These are phyloP conservation scores for Aspergillus coremiiformis DNA, from an alignment of 495 filamentous ascomycete genomes.

Conservation along the genomic window DNA sequence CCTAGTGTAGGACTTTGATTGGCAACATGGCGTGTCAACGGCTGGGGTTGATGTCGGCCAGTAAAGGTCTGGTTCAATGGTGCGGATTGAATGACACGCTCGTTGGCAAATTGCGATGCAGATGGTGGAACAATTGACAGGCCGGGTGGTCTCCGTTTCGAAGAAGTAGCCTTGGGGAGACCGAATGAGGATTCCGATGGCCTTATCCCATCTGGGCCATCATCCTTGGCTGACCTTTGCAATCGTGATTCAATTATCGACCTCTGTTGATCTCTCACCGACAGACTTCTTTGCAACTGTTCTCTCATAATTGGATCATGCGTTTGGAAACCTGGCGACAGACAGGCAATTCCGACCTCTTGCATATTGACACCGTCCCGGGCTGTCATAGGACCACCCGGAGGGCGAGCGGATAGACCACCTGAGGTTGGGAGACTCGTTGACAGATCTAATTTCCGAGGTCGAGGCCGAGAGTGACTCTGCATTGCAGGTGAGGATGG, in stretches of 20 bases:
- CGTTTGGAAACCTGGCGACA: slow-evolving; percentile 92
- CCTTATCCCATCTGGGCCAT: slow-evolving; percentile 54
- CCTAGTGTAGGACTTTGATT: slow-evolving; percentile 82
- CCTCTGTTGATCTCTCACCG: slow-evolving; percentile 86
- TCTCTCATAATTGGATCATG: slow-evolving; percentile 95
- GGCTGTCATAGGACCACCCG: slow-evolving; percentile 71
- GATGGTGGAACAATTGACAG: slow-evolving; percentile 93
- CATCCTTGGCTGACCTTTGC: slow-evolving; percentile 75
- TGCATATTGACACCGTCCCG: slow-evolving; percentile 77
- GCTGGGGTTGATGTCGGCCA: slow-evolving; percentile 75
- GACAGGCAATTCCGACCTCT: slow-evolving; percentile 85
- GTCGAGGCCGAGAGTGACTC: slow-evolving; percentile 64
- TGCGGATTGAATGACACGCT: slow-evolving; percentile 94
- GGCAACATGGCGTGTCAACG: slow-evolving; percentile 71
- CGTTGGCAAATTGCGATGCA: slow-evolving; percentile 90
- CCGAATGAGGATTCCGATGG: slow-evolving; percentile 47
- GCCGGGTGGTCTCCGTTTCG: slow-evolving; percentile 76
- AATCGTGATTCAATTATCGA: slow-evolving; percentile 90
- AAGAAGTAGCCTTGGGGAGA: slow-evolving; percentile 57
- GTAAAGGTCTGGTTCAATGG: slow-evolving; percentile 95
- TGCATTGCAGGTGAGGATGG: slow-evolving; percentile 73
- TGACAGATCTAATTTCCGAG: slow-evolving; percentile 82
- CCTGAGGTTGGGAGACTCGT: slow-evolving; percentile 57
- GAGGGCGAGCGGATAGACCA: slow-evolving; percentile 52
- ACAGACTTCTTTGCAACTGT: slow-evolving; percentile 87